phyloP scores from a whole-genome alignment of 805 yeast species.

The Kuraishia hungarica region DNA sequence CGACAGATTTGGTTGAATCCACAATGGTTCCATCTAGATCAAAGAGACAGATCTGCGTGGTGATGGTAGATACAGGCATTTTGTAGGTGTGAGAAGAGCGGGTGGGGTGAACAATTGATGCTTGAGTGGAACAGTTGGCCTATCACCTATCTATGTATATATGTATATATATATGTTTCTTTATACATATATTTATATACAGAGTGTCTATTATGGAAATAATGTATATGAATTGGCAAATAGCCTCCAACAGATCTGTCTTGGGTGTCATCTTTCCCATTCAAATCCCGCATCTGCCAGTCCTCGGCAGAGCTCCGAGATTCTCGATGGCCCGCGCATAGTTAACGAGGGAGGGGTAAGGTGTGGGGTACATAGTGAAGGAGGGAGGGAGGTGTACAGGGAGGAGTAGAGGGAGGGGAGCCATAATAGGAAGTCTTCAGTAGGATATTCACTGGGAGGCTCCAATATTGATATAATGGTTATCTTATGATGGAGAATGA shows the following conservation, averaged over 20 bases:
- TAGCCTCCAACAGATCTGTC: no score
- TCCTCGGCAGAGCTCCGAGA: not conserved
- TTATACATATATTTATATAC: no score
- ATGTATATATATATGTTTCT: no score
- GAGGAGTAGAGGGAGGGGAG: not conserved
- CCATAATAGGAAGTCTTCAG: not conserved
- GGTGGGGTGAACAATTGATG: not conserved
- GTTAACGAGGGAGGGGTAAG: not conserved
- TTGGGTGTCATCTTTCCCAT: not conserved
- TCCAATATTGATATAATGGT: no score
- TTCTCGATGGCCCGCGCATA: not conserved
- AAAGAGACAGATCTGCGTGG: conserved; percentile 34
- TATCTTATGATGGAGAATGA: no score
- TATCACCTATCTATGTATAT: no score
- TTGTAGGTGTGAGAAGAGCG: not conserved
- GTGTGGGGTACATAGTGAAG: not conserved
- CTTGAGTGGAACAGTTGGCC: no score
- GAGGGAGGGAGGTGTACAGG: not conserved
- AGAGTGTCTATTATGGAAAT: no score
- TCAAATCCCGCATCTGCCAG: not conserved
- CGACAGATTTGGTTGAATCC: conserved; percentile 75
- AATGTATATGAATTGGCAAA: no score
- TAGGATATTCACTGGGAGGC: no score
- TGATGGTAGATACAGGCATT: not conserved
- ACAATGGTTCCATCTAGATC: conserved; percentile 87